These are phyloP conservation scores for Cubamyces lactineus DNA, from an alignment of 768 basidiomycete genomes.

Conservation along the genomic window DNA sequence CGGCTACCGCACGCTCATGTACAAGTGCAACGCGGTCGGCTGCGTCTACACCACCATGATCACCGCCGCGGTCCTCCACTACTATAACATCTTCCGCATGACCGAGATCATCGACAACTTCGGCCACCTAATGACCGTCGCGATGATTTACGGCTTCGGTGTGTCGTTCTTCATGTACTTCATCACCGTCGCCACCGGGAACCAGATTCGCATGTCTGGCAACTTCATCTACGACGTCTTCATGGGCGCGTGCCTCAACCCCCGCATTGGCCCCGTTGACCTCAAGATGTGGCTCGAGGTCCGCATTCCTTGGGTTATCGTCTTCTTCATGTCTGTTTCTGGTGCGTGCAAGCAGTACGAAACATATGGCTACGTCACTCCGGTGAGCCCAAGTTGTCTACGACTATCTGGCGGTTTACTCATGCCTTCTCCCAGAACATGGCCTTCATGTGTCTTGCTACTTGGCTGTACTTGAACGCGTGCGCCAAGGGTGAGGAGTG, in stretches of 20 bases:
- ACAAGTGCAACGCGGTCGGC: slow-evolving; percentile 94
- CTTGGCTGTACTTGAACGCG: slow-evolving; percentile 95
- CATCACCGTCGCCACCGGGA: slow-evolving; percentile 72
- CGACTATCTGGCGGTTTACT: neutral
- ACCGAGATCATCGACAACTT: slow-evolving; percentile 96
- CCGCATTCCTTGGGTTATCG: slow-evolving; percentile 94
- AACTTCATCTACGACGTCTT: slow-evolving; percentile 94
- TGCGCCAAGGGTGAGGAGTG: slow-evolving; percentile 95
- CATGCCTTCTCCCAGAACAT: slow-evolving; percentile 66
- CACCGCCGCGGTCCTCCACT: slow-evolving; percentile 76
- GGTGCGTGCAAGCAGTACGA: slow-evolving; percentile 97
- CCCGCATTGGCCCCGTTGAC: slow-evolving; percentile 88
- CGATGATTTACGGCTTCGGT: slow-evolving; percentile 88
- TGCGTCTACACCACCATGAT: slow-evolving; percentile 84
- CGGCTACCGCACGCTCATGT: slow-evolving; percentile 88
- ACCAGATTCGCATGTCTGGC: slow-evolving; percentile 91
- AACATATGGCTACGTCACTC: slow-evolving; percentile 86
- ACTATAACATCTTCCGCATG: slow-evolving; percentile 82
- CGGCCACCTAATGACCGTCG: slow-evolving; percentile 93
- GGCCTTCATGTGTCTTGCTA: slow-evolving; percentile 95
- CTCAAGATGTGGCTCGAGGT: slow-evolving; percentile 99
- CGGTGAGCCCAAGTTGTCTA: slow-evolving; percentile 52
- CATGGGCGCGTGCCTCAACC: slow-evolving; percentile 96
- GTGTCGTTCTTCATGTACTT: slow-evolving; percentile 84
- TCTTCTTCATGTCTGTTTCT: slow-evolving; percentile 91